A percentile compares a stretch with the other conserved stretches of the same genome.
These are phyloP conservation scores for Pulveroboletus frians DNA, from an alignment of 768 basidiomycete species.

Conservation along the genomic window DNA sequence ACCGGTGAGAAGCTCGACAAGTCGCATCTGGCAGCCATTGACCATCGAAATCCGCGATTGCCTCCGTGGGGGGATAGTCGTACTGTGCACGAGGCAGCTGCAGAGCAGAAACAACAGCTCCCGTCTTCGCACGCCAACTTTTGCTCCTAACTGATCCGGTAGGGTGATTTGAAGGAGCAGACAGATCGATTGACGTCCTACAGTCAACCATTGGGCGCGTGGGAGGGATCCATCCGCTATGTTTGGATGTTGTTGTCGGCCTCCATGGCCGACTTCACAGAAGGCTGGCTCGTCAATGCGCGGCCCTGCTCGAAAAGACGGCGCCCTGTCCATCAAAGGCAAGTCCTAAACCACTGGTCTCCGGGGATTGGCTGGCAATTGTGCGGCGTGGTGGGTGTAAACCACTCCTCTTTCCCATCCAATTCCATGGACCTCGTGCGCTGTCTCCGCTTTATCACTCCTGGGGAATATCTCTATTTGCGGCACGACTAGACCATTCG, in stretches of 20 bases:
- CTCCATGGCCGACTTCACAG: conserved; percentile 70
- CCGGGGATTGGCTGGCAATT: background rate
- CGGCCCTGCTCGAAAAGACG: conserved; percentile 51
- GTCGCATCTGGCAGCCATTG: conserved; percentile 58
- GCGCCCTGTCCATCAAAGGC: conserved; percentile 65
- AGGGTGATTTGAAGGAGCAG: conserved; percentile 24
- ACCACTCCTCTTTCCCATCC: conserved; percentile 55
- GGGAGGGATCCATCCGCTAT: conserved; percentile 44
- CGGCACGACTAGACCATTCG: conserved; percentile 60
- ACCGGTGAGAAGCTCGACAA: conserved; percentile 71
- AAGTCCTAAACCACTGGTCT: background rate
- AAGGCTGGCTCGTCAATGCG: conserved; percentile 65
- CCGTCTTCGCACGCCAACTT: background rate
- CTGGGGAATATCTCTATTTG: conserved; percentile 61
- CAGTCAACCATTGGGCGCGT: conserved; percentile 50
- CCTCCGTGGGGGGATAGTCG: conserved; percentile 59
- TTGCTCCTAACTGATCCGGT: conserved; percentile 2
- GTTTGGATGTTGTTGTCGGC: conserved; percentile 62
- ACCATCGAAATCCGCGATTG: conserved; percentile 64
- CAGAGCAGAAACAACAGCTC: conserved; percentile 48
- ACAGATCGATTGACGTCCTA: conserved; percentile 56
- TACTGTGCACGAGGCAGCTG: conserved; percentile 49
- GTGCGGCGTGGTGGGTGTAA: conserved; percentile 22
- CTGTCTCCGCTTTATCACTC: conserved; percentile 52
- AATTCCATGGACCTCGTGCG: conserved; percentile 57